A percentile compares a stretch with the other conserved stretches of the same genome.
Conservation (phyloP, 148 eudicot genomes). For the Vaccinium corymbosum region DNA sequence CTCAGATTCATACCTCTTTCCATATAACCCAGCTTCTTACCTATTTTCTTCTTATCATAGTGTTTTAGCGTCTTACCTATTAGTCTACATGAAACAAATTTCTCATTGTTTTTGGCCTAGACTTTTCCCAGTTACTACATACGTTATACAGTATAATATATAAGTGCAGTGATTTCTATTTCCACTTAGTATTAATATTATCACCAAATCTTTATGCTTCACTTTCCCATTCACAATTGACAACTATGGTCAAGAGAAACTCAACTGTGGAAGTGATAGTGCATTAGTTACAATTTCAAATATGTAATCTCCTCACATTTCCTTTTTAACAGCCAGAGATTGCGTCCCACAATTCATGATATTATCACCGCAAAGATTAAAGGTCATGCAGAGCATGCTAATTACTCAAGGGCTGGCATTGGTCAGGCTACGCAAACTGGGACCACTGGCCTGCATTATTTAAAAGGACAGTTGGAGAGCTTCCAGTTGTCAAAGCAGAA, state of each 20-base stretch:
- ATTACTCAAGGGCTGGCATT: slow-evolving; percentile 51
- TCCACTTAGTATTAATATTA: neutral
- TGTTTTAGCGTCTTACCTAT: too few relatives aligned
- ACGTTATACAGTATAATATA: neutral
- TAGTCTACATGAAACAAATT: too few relatives aligned
- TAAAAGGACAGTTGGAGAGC: slow-evolving; percentile 77
- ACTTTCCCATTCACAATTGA: neutral
- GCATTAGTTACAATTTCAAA: neutral
- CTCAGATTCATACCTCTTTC: neutral
- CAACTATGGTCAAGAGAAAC: neutral
- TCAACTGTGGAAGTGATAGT: neutral
- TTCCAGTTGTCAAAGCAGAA: slow-evolving; percentile 69
- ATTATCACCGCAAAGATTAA: slow-evolving; percentile 75
- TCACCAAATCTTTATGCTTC: neutral
- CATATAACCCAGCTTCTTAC: neutral
- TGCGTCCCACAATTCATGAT: slow-evolving; percentile 89
- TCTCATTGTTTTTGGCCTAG: neutral
- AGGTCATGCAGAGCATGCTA: slow-evolving; percentile 61
- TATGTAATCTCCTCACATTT: slow-evolving; percentile 10
- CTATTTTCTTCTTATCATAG: neutral
- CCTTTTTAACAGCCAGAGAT: slow-evolving; percentile 70
- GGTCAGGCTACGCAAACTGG: slow-evolving; percentile 56
- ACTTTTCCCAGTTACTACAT: neutral
- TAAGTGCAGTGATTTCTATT: neutral
- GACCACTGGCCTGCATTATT: slow-evolving; percentile 46